Evolutionary conservation across 495 filamentous ascomycete genomes (phyloP).

Genomic region (Tuber indicum): DNA sequence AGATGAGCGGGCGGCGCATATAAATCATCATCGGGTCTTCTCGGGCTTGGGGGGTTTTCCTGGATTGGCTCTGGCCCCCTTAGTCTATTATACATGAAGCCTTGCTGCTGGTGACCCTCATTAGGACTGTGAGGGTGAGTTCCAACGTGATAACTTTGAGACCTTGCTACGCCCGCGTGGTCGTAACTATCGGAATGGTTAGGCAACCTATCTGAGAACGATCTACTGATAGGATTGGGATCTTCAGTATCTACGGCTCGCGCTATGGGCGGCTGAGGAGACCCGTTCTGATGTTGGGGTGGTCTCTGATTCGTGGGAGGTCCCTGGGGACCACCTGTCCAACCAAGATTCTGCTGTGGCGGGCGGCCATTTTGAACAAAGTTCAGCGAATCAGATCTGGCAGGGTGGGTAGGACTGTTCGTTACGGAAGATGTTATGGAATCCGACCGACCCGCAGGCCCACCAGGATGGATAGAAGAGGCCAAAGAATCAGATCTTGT

Average conservation of each 20-base stretch:
- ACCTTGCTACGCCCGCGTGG: conserved; percentile 5
- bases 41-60: conserved; percentile 12
- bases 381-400: neutral
- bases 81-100: conserved; percentile 6
- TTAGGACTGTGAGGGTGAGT: conserved; percentile 16
- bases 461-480: conserved; percentile 1
- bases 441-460: neutral
- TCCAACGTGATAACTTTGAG: conserved; percentile 14
- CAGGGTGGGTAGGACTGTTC: neutral
- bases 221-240: neutral
- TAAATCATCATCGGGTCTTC: conserved; percentile 23
- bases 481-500: conserved; percentile 21
- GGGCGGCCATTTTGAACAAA: neutral
- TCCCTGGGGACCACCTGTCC: neutral
- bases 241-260: neutral
- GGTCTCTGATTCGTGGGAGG: neutral
- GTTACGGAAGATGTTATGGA: neutral
- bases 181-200: neutral
- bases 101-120: conserved; percentile 14
- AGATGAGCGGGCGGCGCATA: conserved; percentile 28
- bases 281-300: neutral
- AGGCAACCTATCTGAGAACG: conserved; percentile 11
- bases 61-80: conserved; percentile 10
- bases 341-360: neutral
- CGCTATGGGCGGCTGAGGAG: neutral